These are phyloP conservation scores for Penicillium sp. DNA, from an alignment of 2,329 filamentous ascomycete genomes.

Conservation along the genomic window DNA sequence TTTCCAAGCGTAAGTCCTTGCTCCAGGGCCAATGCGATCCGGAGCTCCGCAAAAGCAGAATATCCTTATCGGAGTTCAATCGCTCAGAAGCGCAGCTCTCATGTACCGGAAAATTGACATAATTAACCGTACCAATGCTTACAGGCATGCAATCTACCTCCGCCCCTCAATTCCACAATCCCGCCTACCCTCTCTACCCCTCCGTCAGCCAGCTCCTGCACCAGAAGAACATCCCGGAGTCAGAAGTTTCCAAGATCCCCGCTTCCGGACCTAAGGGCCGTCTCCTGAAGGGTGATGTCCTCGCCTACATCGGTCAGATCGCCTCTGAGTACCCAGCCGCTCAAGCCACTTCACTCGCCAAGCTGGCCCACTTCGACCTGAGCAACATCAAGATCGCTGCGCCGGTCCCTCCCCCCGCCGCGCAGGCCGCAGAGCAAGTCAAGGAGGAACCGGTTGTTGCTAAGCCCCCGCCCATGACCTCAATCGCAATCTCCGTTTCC, in stretches of 20 bases:
- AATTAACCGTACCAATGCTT: constrained; percentile 3
- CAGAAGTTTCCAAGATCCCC: constrained; percentile 76
- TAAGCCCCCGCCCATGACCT: constrained; percentile 31
- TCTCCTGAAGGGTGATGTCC: constrained; percentile 90
- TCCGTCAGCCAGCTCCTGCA: constrained; percentile 82
- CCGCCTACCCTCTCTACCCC: constrained; percentile 59
- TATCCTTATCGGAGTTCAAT: constrained; percentile 1
- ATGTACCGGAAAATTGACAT: neutral
- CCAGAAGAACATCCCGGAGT: constrained; percentile 72
- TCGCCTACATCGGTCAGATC: constrained; percentile 83
- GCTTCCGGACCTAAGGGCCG: constrained; percentile 85
- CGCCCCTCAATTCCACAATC: constrained; percentile 40
- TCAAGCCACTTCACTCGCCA: constrained; percentile 69
- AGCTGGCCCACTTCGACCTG: constrained; percentile 82
- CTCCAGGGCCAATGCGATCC: constrained; percentile 1
- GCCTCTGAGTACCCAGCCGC: constrained; percentile 68
- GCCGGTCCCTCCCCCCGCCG: constrained; percentile 29
- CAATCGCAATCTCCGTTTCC: constrained; percentile 72
- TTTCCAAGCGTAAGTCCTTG: constrained; percentile 36
- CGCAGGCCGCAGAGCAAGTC: constrained; percentile 37
- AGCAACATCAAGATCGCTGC: constrained; percentile 86
- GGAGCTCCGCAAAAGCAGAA: neutral
- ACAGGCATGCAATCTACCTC: constrained; percentile 39
- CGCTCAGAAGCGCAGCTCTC: neutral
- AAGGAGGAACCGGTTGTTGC: constrained; percentile 25